phyloP scores from a whole-genome alignment of 1,284 basidiomycete species.

The Boletus calvinii region DNA sequence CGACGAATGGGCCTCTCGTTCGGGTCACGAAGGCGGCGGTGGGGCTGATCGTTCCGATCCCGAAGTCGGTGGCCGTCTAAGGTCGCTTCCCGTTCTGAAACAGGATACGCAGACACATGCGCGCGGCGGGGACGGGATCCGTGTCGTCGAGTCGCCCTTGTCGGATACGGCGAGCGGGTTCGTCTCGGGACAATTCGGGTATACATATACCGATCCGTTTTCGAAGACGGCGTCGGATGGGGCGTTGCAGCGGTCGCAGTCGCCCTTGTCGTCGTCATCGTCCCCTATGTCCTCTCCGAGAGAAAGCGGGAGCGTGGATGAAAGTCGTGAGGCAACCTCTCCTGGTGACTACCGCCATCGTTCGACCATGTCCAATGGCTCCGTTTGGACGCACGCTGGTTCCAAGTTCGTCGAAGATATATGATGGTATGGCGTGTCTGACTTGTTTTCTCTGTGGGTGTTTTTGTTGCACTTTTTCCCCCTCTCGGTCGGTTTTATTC shows the following conservation, averaged over 20 bases:
- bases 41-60: background rate
- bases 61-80: conserved; percentile 12
- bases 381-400: conserved; percentile 41
- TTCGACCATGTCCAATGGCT: conserved; percentile 34
- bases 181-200: conserved; percentile 3
- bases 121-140: conserved; percentile 14
- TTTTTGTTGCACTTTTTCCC: background rate
- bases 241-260: conserved; percentile 19
- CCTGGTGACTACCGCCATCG: conserved; percentile 29
- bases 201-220: conserved; percentile 22
- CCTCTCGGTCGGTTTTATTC: background rate
- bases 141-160: conserved; percentile 26
- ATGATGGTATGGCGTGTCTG: conserved; percentile 9
- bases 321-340: conserved; percentile 10
- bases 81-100: conserved; percentile 10
- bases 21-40: conserved; percentile 16
- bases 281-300: conserved; percentile 24
- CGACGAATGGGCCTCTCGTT: conserved; percentile 40
- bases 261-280: conserved; percentile 26
- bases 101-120: background rate
- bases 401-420: conserved; percentile 34
- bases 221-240: conserved; percentile 16
- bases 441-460: background rate
- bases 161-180: conserved; percentile 25
- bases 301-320: conserved; percentile 18